A percentile compares a stretch with the other conserved stretches of the same genome.
phyloP scores from a whole-genome alignment of 2,329 filamentous ascomycete species.

The Alternaria infectoria region DNA sequence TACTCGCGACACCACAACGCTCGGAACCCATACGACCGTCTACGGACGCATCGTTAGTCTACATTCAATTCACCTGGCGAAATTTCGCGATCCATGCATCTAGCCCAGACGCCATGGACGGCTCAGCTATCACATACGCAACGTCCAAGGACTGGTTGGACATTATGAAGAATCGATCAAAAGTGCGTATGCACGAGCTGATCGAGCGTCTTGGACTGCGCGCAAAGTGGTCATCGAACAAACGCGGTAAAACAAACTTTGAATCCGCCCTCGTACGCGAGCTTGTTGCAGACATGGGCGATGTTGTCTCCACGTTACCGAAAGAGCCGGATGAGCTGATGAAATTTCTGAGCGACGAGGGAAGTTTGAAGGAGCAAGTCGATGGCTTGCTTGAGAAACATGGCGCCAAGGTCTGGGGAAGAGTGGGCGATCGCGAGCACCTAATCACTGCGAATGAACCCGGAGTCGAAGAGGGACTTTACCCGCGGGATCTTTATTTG shows the following conservation, averaged over 20 bases:
- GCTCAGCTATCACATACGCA: slow-evolving; percentile 37
- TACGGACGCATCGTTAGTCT: not conserved
- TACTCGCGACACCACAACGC: not conserved
- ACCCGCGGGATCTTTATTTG: slow-evolving; percentile 41
- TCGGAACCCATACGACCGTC: not conserved
- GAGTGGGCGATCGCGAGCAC: slow-evolving; percentile 39
- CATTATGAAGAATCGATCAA: slow-evolving; percentile 46
- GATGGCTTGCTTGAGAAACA: slow-evolving; percentile 41
- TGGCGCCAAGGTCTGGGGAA: slow-evolving; percentile 42
- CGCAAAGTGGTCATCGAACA: slow-evolving; percentile 48
- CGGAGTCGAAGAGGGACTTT: slow-evolving; percentile 40
- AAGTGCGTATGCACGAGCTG: slow-evolving; percentile 46
- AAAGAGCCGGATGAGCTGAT: slow-evolving; percentile 44
- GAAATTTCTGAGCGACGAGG: slow-evolving; percentile 34
- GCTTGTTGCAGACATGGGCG: slow-evolving; percentile 44
- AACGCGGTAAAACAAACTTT: slow-evolving; percentile 47
- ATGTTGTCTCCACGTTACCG: slow-evolving; percentile 39
- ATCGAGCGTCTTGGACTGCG: slow-evolving; percentile 44
- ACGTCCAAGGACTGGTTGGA: slow-evolving; percentile 46
- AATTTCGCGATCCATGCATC: slow-evolving; percentile 12
- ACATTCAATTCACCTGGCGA: not conserved
- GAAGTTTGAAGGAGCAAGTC: slow-evolving; percentile 38
- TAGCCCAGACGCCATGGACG: slow-evolving; percentile 25
- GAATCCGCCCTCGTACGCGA: slow-evolving; percentile 43
- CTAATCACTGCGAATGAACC: slow-evolving; percentile 41